These are phyloP conservation scores for Fusarium napiforme DNA, from an alignment of 2,329 filamentous ascomycete species.

Conservation along the genomic window DNA sequence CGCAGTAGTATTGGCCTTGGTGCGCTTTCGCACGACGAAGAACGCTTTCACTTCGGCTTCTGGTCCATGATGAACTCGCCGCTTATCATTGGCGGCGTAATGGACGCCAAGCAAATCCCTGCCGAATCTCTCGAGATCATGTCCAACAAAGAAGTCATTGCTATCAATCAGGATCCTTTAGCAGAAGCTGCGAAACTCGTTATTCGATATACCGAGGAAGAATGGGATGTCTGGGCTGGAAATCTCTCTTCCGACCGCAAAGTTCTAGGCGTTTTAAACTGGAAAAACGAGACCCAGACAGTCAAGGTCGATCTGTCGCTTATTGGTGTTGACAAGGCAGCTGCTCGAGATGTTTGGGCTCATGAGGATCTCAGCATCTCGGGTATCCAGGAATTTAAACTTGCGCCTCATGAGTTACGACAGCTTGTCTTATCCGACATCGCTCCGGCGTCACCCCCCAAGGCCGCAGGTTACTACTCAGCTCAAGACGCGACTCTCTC, in stretches of 20 bases:
- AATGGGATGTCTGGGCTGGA: conserved; percentile 64
- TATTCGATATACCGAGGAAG: conserved; percentile 58
- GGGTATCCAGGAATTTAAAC: conserved; percentile 47
- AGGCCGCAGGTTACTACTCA: conserved; percentile 53
- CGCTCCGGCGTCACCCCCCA: conserved; percentile 31
- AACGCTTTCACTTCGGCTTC: conserved; percentile 63
- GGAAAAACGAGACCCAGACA: conserved; percentile 56
- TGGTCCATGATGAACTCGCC: conserved; percentile 65
- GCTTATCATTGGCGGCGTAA: conserved; percentile 58
- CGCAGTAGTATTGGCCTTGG: conserved; percentile 56
- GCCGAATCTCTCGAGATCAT: conserved; percentile 55
- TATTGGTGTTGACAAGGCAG: conserved; percentile 54
- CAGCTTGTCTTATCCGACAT: conserved; percentile 53
- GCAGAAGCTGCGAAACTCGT: conserved; percentile 62
- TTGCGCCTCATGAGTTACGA: conserved; percentile 54
- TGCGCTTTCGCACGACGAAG: conserved; percentile 57
- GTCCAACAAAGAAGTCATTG: conserved; percentile 64
- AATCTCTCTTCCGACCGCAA: conserved; percentile 55
- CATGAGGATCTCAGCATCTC: conserved; percentile 48
- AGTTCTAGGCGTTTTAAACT: conserved; percentile 62
- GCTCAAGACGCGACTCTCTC: conserved; percentile 50
- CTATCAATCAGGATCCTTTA: conserved; percentile 67
- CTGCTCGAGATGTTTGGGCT: conserved; percentile 55
- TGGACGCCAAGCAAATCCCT: conserved; percentile 53
- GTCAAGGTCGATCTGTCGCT: conserved; percentile 55